These are phyloP conservation scores for Trypethelium eluteriae DNA, from an alignment of 495 filamentous ascomycete species.

Conservation along the genomic window DNA sequence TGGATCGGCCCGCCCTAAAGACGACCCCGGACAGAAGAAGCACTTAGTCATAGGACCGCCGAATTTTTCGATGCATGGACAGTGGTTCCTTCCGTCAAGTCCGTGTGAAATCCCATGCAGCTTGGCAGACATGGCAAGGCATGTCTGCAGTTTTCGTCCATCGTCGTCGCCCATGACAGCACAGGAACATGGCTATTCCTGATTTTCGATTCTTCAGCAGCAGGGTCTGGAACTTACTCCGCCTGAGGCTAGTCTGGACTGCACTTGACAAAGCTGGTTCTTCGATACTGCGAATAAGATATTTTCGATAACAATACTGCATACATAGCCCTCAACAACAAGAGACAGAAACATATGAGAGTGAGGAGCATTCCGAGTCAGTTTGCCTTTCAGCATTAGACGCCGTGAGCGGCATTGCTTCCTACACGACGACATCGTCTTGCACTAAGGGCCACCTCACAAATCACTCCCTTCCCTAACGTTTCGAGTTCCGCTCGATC, in stretches of 20 bases:
- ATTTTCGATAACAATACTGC: constrained; percentile 10
- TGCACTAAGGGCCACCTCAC: constrained; percentile 7
- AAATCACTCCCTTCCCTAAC: constrained; percentile 2
- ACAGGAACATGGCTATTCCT: constrained; percentile 11
- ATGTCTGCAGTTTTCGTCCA: constrained; percentile 7
- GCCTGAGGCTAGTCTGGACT: not conserved
- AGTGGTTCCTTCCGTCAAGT: constrained; percentile 5
- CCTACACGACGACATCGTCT: constrained; percentile 12
- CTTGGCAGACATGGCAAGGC: constrained; percentile 6
- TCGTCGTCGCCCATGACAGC: constrained; percentile 6
- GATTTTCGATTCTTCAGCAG: constrained; percentile 10
- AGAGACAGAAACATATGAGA: constrained; percentile 10
- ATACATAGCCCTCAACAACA: constrained; percentile 1
- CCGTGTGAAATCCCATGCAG: constrained; percentile 6
- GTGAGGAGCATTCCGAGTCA: constrained; percentile 6
- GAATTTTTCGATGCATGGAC: not conserved
- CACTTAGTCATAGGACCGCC: not conserved
- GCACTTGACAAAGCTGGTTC: constrained; percentile 8
- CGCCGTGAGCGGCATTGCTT: constrained; percentile 4
- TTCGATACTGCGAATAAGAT: constrained; percentile 7
- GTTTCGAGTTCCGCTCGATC: constrained; percentile 10
- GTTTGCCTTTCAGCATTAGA: constrained; percentile 8
- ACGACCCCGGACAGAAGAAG: not conserved
- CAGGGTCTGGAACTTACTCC: constrained; percentile 10
- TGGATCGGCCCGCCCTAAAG: constrained; percentile 4